Percentiles rank a stretch among this genome's conserved stretches.
These are phyloP conservation scores for Capronia epimyces DNA, from an alignment of 2,329 filamentous ascomycete genomes.

Conservation along the genomic window DNA sequence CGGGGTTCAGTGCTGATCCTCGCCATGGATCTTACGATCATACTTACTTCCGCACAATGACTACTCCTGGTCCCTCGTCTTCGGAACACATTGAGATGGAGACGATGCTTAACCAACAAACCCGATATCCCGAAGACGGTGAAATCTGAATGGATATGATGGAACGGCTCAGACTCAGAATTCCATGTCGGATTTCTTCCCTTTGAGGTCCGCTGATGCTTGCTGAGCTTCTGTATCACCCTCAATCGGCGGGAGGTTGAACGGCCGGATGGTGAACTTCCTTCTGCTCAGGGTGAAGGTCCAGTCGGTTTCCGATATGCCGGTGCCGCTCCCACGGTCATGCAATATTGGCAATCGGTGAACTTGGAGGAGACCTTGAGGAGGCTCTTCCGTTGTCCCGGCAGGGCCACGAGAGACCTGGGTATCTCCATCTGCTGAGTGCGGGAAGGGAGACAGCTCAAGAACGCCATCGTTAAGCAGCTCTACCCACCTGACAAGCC, in stretches of 20 bases:
- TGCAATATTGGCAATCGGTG: slow-evolving; percentile 79
- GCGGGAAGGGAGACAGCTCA: slow-evolving; percentile 71
- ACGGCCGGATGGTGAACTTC: slow-evolving; percentile 80
- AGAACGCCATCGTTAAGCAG: slow-evolving; percentile 77
- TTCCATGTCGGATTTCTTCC: slow-evolving; percentile 65
- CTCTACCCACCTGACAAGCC: slow-evolving; percentile 80
- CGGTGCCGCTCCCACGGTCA: slow-evolving; percentile 73
- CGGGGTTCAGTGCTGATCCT: slow-evolving; percentile 41
- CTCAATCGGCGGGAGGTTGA: slow-evolving; percentile 79
- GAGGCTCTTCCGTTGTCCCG: slow-evolving; percentile 63
- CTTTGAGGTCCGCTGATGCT: slow-evolving; percentile 43
- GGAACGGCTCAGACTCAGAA: slow-evolving; percentile 58
- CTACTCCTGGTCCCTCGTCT: slow-evolving; percentile 49
- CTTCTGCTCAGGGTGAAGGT: slow-evolving; percentile 82
- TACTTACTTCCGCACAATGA: slow-evolving; percentile 53
- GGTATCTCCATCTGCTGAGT: slow-evolving; percentile 46
- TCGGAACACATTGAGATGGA: slow-evolving; percentile 61
- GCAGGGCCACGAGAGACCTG: slow-evolving; percentile 28
- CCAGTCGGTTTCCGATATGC: slow-evolving; percentile 72
- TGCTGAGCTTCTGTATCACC: slow-evolving; percentile 63
- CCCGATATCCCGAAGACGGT: slow-evolving; percentile 32
- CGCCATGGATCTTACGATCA: slow-evolving; percentile 48
- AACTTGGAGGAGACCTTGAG: slow-evolving; percentile 78
- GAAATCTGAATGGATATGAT: slow-evolving; percentile 2
- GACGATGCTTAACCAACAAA: slow-evolving; percentile 50